Evolutionary conservation across 2,329 filamentous ascomycete genomes (phyloP), one percentile per base, ranked within the genome.

Genomic region (Aspergillus niger): DNA sequence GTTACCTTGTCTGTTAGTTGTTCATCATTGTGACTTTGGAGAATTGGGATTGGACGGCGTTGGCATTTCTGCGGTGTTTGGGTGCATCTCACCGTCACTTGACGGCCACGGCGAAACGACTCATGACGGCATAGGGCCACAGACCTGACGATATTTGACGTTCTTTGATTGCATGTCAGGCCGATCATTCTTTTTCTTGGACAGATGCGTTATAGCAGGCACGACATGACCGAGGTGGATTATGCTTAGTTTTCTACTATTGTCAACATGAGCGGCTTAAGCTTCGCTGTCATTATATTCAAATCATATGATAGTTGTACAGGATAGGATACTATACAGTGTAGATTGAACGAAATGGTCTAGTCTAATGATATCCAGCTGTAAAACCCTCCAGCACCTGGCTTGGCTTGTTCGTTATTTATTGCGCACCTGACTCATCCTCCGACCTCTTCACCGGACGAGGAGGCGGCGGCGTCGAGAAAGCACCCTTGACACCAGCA

Each of bases 391-490:
- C 32, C 32, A 13, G 32, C 11, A 36, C 32, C 32, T 36, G 32
- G 22, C 20, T 8, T 30, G 30, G 3, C 39, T 57, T 28, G 20
- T 24, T 20, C 2, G 20, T 20, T 20, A 20, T 20, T 28, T 57
- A 62, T 30, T 57, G 56, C 28, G 57, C 56, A 55, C 38, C 20
- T 8, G 32, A 51, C 44, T 65, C 62, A 51, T 68, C 65, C 1
- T 67, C 64, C 2, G 66, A 43, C 20, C 62, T 70, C 52, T 63
- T 67, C 48, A 67, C 63, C 1, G 71, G 67, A 7, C 58, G 59
- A 5, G 73, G 73, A 52, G 73, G 69, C 22, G 72, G 66, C 6
- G 74, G 70, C 15, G 72, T 61, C 17, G 74, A 75, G 41, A 77
- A 76, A 2, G 74, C 62, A 6, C 67, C 67, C 50, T 70, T 69